Evolutionary conservation across 2,329 filamentous ascomycete genomes (phyloP), one percentile per base, ranked within the genome.

Genomic region (Neonectria sp.): DNA sequence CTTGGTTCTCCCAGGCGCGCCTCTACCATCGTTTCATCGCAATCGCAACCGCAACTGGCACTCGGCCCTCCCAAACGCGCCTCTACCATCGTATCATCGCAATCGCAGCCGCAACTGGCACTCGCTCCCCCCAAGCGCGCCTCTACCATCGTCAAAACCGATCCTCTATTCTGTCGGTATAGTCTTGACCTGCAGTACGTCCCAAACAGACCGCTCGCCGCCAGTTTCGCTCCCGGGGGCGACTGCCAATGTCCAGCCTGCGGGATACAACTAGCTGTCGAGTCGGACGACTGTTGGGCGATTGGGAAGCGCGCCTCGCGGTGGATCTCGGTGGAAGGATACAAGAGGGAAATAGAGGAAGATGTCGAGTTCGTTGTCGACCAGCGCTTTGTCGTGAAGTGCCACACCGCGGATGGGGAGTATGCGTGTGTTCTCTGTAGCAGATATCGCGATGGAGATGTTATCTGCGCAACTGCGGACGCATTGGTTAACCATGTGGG

Each of bases 351-450:
- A 3, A 66, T 75, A 9, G 71, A 74, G 7, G 73, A 75, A 11
- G 70, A 73, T 8, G 55, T 74, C 37, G 73, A 75, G 48, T 73
- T 74, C 51, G 37, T 72, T 11, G 58, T 73, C 46, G 68, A 64
- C 11, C 73, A 70, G 6, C 72, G 73, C 35, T 75, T 75, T 37
- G 64, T 75, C 0, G 43, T 75, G 11, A 75, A 75, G 13, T 73
- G 73, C 1, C 73, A 75, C 17, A 74, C 71, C 0, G 65, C 73
- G 5, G 71, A 75, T 6, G 73, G 73, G 15, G 63, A 73, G 15
- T 75, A 68, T 21, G 73, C 73, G 2, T 75, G 73, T 8, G 58
- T 75, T 0, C 66, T 75, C 13, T 75, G 73, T 43, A 72, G 40
- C 6, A 68, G 61, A 35, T 72, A 66, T 43, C 71, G 73, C 11